These are phyloP conservation scores for Colletotrichum noveboracense DNA, from an alignment of 2,329 filamentous ascomycete species.

Conservation along the genomic window DNA sequence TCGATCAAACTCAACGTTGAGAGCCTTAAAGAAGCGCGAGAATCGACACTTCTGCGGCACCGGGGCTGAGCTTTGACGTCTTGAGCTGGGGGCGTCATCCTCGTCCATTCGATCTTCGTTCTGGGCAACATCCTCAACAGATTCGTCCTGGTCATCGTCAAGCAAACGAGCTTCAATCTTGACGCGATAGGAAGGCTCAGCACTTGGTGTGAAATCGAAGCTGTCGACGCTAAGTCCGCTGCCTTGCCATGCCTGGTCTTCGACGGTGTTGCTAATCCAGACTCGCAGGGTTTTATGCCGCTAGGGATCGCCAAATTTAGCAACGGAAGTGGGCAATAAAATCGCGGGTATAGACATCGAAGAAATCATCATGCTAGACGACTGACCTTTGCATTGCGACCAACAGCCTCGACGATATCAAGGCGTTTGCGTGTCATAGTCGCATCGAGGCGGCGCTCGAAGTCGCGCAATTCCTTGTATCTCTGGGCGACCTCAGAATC, in stretches of 20 bases:
- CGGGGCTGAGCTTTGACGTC: constrained; percentile 38
- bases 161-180: constrained; percentile 90
- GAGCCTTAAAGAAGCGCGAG: constrained; percentile 83
- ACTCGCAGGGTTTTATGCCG: constrained; percentile 85
- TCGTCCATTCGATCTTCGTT: constrained; percentile 51
- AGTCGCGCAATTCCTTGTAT: constrained; percentile 83
- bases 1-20: constrained; percentile 76
- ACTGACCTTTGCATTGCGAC: constrained; percentile 71
- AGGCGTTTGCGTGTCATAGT: constrained; percentile 93
- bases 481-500: constrained; percentile 74
- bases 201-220: constrained; percentile 81
- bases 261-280: constrained; percentile 93
- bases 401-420: constrained; percentile 84
- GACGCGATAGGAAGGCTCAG: constrained; percentile 83
- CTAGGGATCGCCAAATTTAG: constrained; percentile 39
- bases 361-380: background rate
- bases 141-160: constrained; percentile 65
- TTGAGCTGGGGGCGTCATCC: constrained; percentile 30
- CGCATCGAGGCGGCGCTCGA: constrained; percentile 88
- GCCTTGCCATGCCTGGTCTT: constrained; percentile 93
- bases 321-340: background rate
- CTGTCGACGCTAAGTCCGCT: constrained; percentile 71
- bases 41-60: constrained; percentile 58
- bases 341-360: background rate
- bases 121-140: constrained; percentile 19